Evolutionary conservation across 257 asterid species (phyloP).

Genomic region (Plantago major): DNA sequence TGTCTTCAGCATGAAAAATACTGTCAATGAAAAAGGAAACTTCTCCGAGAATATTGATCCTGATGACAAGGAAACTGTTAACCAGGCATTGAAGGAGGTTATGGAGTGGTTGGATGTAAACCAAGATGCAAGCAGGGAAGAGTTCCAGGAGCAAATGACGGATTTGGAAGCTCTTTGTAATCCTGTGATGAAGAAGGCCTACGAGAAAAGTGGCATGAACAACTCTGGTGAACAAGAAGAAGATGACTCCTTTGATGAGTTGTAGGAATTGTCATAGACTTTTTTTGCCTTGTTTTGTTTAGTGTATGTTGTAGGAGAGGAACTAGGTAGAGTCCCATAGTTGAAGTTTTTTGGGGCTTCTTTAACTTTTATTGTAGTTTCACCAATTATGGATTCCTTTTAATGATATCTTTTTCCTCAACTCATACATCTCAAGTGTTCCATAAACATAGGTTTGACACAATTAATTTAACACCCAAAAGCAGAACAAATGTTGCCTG

Average conservation of each 20-base stretch:
- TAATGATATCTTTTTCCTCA: no score
- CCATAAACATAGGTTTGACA: no score
- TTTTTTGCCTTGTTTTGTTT: background rate
- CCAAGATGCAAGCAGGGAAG: constrained; percentile 42
- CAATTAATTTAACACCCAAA: no score
- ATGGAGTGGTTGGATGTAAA: constrained; percentile 46
- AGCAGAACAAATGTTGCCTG: no score
- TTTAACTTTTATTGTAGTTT: no score
- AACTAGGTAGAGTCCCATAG: no score
- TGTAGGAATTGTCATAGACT: background rate
- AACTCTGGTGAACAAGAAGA: constrained; percentile 5
- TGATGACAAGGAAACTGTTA: constrained; percentile 37
- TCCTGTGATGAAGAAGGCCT: constrained; percentile 31
- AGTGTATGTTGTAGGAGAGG: no score
- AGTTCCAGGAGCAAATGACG: constrained; percentile 41
- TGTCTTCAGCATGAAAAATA: constrained; percentile 38
- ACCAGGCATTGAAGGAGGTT: constrained; percentile 36
- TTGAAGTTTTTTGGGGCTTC: no score
- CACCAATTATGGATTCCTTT: no score
- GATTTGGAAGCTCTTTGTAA: constrained; percentile 52
- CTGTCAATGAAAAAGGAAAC: constrained; percentile 42
- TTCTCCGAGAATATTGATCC: constrained; percentile 37
- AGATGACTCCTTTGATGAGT: constrained; percentile 6
- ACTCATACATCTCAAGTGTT: no score
- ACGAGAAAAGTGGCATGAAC: constrained; percentile 8